Percentiles rank a stretch among this genome's conserved stretches.
These are phyloP conservation scores for Inonotus hispidus DNA, from an alignment of 1,284 basidiomycete species.

Conservation along the genomic window DNA sequence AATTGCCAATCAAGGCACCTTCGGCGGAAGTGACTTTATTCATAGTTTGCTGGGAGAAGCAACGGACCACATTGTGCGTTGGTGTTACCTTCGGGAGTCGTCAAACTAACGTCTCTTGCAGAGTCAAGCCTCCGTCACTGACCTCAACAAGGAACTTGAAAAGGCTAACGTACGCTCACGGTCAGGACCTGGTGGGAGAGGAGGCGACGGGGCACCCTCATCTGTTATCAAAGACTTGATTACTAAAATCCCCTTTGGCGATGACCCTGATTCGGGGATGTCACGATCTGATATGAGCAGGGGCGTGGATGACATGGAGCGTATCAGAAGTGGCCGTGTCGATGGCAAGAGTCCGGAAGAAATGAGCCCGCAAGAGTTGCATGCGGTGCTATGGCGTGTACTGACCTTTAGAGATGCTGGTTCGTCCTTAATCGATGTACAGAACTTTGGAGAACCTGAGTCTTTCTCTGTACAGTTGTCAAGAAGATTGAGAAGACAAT, in stretches of 20 bases:
- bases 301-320: conserved; percentile 73
- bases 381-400: conserved; percentile 81
- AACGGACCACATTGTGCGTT: conserved; percentile 61
- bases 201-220: conserved; percentile 27
- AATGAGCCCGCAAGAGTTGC: conserved; percentile 87
- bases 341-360: conserved; percentile 65
- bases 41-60: conserved; percentile 75
- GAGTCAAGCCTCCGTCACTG: conserved; percentile 80
- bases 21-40: conserved; percentile 84
- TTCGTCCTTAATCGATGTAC: conserved; percentile 22
- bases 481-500: conserved; percentile 88
- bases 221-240: conserved; percentile 49
- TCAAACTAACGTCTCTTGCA: conserved; percentile 9
- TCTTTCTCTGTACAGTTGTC: conserved; percentile 40
- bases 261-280: conserved; percentile 23
- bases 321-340: conserved; percentile 55
- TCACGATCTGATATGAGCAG: conserved; percentile 52
- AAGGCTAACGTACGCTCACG: conserved; percentile 50
- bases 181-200: conserved; percentile 36
- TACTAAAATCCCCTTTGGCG: conserved; percentile 56
- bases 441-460: conserved; percentile 6
- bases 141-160: conserved; percentile 78
- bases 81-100: not conserved
- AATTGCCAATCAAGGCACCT: conserved; percentile 48
- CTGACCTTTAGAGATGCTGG: conserved; percentile 80